Conservation (phyloP, 2,329 filamentous ascomycete species). For the Fusarium coffeatum region DNA sequence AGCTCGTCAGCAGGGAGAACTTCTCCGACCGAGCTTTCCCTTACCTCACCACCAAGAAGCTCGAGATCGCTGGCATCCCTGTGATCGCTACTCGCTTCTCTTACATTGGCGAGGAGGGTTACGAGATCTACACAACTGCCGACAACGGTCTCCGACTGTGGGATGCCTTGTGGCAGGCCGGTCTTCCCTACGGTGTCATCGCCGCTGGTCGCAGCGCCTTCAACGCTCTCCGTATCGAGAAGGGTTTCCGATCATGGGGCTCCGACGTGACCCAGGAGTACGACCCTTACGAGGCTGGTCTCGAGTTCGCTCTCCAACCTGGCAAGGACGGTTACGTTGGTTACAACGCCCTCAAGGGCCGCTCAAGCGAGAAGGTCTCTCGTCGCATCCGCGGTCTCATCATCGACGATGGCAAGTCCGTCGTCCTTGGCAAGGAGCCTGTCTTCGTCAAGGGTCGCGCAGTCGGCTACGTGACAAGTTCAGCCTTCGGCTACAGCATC, state of each 20-base stretch:
- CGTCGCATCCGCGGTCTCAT: conserved; percentile 62
- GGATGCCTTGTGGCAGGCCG: conserved; percentile 67
- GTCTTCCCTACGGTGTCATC: conserved; percentile 65
- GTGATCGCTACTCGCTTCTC: conserved; percentile 67
- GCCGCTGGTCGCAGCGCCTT: conserved; percentile 69
- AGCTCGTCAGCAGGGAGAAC: conserved; percentile 57
- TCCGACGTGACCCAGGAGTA: conserved; percentile 71
- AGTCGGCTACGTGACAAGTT: conserved; percentile 69
- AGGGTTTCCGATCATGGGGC: conserved; percentile 68
- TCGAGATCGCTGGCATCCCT: conserved; percentile 65
- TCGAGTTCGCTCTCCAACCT: conserved; percentile 61
- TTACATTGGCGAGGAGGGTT: conserved; percentile 70
- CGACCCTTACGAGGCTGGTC: conserved; percentile 68
- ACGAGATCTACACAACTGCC: conserved; percentile 71
- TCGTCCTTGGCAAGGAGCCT: conserved; percentile 72
- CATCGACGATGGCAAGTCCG: conserved; percentile 65
- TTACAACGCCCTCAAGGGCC: conserved; percentile 58
- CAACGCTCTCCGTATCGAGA: conserved; percentile 68
- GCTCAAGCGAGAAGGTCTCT: conserved; percentile 51
- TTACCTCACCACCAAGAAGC: conserved; percentile 62
- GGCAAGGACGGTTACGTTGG: conserved; percentile 64
- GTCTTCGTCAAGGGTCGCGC: conserved; percentile 62
- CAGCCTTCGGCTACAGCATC: conserved; percentile 70
- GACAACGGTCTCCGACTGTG: conserved; percentile 69
- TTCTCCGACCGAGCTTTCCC: conserved; percentile 59